Conservation (phyloP, 495 filamentous ascomycete genomes). For the Penicillium canescens region DNA sequence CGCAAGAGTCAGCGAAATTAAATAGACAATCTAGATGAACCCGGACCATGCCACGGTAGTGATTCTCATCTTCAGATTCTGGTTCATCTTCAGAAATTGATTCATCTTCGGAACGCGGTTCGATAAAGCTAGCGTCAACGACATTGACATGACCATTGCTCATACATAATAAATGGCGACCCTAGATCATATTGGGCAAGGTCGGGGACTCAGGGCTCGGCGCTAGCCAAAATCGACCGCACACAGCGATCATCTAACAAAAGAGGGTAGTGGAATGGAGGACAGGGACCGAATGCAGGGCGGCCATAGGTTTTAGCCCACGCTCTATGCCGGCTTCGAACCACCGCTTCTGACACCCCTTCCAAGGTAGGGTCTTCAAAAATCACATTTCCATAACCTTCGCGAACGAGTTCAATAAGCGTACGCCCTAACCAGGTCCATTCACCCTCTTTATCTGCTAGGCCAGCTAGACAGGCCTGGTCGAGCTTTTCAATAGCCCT, state of each 20-base stretch:
- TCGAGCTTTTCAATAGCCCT: constrained; percentile 2
- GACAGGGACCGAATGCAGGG: not conserved
- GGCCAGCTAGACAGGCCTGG: not conserved
- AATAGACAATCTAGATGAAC: constrained; percentile 1
- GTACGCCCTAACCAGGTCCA: not conserved
- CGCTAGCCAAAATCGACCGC: constrained; percentile 11
- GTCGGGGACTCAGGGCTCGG: not conserved
- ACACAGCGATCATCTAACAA: constrained; percentile 8
- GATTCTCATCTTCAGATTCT: constrained; percentile 4
- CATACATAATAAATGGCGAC: not conserved
- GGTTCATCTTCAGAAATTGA: not conserved
- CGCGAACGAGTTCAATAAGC: not conserved
- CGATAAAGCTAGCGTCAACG: constrained; percentile 3
- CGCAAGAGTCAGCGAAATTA: constrained; percentile 5
- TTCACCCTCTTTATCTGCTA: not conserved
- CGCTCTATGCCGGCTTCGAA: not conserved
- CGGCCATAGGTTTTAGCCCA: constrained; percentile 2
- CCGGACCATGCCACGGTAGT: constrained; percentile 7
- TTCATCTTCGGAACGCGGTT: not conserved
- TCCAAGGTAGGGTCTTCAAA: not conserved
- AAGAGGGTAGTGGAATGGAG: constrained; percentile 8
- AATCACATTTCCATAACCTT: constrained; percentile 1
- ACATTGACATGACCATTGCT: constrained; percentile 4
- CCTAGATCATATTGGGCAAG: not conserved
- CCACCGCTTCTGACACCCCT: not conserved